Percentiles rank a stretch among this genome's conserved stretches.
These are phyloP conservation scores for Pleurotus citrinopileatus DNA, from an alignment of 768 basidiomycete species.

Conservation along the genomic window DNA sequence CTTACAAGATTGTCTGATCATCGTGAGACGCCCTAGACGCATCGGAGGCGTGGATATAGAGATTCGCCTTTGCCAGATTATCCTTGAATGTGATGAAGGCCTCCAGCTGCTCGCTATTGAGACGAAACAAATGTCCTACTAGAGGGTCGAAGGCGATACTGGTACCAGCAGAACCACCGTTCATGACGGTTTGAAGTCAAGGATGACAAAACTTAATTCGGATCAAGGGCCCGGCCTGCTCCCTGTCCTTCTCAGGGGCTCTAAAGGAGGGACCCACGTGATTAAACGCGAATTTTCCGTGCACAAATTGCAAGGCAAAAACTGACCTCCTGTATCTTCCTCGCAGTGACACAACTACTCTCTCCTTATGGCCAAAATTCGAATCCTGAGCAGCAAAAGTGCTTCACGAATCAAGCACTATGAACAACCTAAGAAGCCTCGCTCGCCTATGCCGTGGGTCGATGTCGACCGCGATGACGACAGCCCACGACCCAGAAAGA, in stretches of 20 bases:
- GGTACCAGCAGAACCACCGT: neutral
- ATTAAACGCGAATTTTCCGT: neutral
- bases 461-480: neutral
- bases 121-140: slow-evolving; percentile 52
- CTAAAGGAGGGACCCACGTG: no score
- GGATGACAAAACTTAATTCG: no score
- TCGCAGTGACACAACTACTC: neutral
- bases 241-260: no score
- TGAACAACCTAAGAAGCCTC: neutral
- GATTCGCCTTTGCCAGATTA: slow-evolving; percentile 42
- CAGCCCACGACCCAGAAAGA: neutral
- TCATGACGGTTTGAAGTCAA: neutral
- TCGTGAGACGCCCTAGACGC: slow-evolving; percentile 47
- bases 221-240: no score
- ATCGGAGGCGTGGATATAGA: slow-evolving; percentile 40
- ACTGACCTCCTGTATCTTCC: neutral
- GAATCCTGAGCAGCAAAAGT: neutral
- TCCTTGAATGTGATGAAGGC: slow-evolving; percentile 53
- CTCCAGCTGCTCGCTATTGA: slow-evolving; percentile 45
- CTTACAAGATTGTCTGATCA: slow-evolving; percentile 66
- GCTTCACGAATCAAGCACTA: neutral
- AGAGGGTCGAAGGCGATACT: slow-evolving; percentile 18
- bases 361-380: neutral
- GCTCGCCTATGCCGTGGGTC: neutral
- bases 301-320: neutral